Percentiles rank a stretch among this genome's conserved stretches.
phyloP scores from a whole-genome alignment of 306 rosid genomes.

The Malus domestica region DNA sequence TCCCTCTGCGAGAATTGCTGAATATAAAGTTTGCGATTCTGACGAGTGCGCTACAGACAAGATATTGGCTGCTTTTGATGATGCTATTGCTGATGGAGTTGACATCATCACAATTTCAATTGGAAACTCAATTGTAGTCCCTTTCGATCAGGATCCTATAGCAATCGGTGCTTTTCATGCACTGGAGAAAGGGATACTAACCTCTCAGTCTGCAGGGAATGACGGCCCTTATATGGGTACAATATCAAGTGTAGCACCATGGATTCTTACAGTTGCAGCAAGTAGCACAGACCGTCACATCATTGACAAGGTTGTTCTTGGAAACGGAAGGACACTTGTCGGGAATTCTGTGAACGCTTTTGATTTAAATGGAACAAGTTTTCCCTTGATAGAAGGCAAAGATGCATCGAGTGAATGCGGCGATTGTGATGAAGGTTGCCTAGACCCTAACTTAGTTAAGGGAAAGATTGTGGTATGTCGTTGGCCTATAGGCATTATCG shows the following conservation, averaged over 20 bases:
- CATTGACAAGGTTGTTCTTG: conserved; percentile 18
- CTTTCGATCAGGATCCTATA: background rate
- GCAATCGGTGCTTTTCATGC: background rate
- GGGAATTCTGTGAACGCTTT: no score
- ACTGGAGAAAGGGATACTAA: background rate
- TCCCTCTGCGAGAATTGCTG: background rate
- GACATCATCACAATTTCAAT: background rate
- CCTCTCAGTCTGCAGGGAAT: background rate
- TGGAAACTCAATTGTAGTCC: background rate
- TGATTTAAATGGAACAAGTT: no score
- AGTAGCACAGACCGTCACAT: background rate
- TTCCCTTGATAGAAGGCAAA: no score
- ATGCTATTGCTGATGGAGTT: background rate
- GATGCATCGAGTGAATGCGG: no score
- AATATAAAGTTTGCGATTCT: background rate
- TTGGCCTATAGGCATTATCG: background rate
- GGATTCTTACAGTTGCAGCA: conserved; percentile 19
- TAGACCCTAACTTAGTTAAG: conserved; percentile 3
- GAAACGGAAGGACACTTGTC: background rate
- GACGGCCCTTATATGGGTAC: background rate
- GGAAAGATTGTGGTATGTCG: conserved; percentile 37
- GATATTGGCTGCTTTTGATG: background rate
- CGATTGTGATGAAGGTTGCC: background rate
- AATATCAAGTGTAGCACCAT: conserved; percentile 6
- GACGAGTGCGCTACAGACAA: background rate